These are phyloP conservation scores for Glutinoglossum americanum DNA, from an alignment of 495 filamentous ascomycete species.

Conservation along the genomic window DNA sequence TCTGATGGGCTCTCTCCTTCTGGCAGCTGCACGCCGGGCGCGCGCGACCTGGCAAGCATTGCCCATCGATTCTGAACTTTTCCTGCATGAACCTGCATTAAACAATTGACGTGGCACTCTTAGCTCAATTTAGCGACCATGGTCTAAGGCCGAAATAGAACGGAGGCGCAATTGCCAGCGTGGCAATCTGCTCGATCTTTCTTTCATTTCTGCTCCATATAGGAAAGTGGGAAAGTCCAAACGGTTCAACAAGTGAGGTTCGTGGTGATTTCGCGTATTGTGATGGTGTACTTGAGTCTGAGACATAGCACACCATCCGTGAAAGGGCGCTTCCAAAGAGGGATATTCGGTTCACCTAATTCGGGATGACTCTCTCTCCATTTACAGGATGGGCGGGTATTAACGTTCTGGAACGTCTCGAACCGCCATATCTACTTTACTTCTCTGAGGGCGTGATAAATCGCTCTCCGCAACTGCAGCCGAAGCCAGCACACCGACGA, in stretches of 20 bases:
- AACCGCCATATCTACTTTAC: too few relatives aligned
- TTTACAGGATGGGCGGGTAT: too few relatives aligned
- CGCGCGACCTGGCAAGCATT: not conserved
- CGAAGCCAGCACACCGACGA: too few relatives aligned
- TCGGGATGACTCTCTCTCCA: too few relatives aligned
- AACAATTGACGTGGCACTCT: not conserved
- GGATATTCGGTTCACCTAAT: not conserved
- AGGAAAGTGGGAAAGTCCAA: not conserved
- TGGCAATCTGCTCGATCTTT: not conserved
- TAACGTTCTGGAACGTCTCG: too few relatives aligned
- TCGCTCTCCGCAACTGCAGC: too few relatives aligned
- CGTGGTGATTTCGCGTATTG: not conserved
- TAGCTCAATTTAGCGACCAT: not conserved
- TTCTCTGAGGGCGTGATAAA: too few relatives aligned
- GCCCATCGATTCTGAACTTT: not conserved
- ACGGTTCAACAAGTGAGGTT: not conserved
- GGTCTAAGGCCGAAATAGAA: not conserved
- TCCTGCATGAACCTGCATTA: constrained; percentile 1
- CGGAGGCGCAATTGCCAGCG: not conserved
- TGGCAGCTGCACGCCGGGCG: not conserved
- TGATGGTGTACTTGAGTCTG: not conserved
- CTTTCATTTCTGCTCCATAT: not conserved
- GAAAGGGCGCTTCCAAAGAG: not conserved
- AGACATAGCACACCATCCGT: not conserved
- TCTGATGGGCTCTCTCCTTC: not conserved